Evolutionary conservation across 192 early-diverging fungal genomes (phyloP), one percentile per base, ranked within the genome.

Genomic region (Podochytrium sp.): DNA sequence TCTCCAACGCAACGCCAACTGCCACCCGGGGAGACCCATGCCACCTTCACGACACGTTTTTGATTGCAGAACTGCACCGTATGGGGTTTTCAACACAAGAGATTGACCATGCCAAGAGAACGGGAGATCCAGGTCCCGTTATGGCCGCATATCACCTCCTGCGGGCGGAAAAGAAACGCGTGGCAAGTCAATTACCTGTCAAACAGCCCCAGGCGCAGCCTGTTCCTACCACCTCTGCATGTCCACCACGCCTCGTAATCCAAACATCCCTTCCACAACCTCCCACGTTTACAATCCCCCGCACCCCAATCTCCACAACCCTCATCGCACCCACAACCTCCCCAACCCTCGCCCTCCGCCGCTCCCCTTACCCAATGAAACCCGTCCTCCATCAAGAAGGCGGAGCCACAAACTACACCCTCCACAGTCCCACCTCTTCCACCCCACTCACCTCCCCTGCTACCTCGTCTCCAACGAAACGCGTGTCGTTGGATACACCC

Each of bases 71-170:
- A 41, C 18, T 76, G 20, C 6, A 50, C 25, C 55, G 56, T 1
- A 47, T 76, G 47, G 75, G 75, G 3, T 76, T 70, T 30, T 56
- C 64, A 5, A 25, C 57, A 2, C 10, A 41, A 43, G 75, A 76
- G 33, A 76, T 76, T 43, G 66, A 76, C 18, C 35, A 38, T n/a
- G 75, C 75, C 1, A 57, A 56, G 23, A 43, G n/a, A 27, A 52
- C 75, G 5, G 57, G 66, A 23, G 66, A 70, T 34, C 75, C 75
- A 38, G 65, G 66, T 7, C 75, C 75, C 2, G 66, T 76, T 33
- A 70, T 76, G 58, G 75, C 75, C 16, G 75, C 75, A 2, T 76
- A 70, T 41, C 59, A 76, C 62, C 41, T 76, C 16, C 34, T 76
- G 6, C 30, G 72, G 30, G 55, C 58, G 1, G 70, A 72, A 38